A percentile compares a stretch with the other conserved stretches of the same genome.
phyloP scores from a whole-genome alignment of 1,284 basidiomycete species.

The Ganoderma leucocontextum region DNA sequence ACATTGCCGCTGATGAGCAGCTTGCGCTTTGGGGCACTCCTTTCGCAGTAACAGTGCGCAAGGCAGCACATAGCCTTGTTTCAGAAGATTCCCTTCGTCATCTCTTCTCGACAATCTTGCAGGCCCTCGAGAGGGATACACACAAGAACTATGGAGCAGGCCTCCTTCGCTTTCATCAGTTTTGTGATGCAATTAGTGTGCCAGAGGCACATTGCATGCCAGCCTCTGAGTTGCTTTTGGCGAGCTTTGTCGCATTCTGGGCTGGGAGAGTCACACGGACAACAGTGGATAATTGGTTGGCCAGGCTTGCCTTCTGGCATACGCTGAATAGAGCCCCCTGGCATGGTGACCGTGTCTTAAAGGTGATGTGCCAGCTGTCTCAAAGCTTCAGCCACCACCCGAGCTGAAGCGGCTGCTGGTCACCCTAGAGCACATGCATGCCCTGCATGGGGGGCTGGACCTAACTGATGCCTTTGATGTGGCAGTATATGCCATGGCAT shows the following conservation, averaged over 20 bases:
- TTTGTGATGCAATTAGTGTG: conserved; percentile 9
- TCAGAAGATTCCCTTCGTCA: too few relatives aligned
- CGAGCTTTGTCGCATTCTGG: conserved; percentile 7
- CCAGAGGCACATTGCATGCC: conserved; percentile 13
- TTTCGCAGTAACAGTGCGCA: too few relatives aligned
- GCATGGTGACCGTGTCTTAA: not conserved
- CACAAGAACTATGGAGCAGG: conserved; percentile 20
- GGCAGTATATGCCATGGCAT: conserved; percentile 19
- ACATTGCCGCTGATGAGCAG: too few relatives aligned
- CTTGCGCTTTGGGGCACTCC: too few relatives aligned
- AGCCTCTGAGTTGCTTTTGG: not conserved
- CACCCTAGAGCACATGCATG: conserved; percentile 18
- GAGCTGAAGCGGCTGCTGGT: conserved; percentile 14
- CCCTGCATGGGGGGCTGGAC: conserved; percentile 12
- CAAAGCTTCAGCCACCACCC: not conserved
- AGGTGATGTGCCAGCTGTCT: too few relatives aligned
- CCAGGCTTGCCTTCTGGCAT: conserved; percentile 16
- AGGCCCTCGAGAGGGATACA: conserved; percentile 7
- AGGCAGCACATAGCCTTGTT: too few relatives aligned
- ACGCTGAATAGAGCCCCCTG: conserved; percentile 6
- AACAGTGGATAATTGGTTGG: conserved; percentile 12
- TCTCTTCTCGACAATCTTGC: not conserved
- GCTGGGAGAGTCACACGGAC: not conserved
- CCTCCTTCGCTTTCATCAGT: conserved; percentile 20
- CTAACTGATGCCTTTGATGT: conserved; percentile 19